phyloP scores from a whole-genome alignment of 176 grass and related monocot genomes.

The Oropetium thomaeum region DNA sequence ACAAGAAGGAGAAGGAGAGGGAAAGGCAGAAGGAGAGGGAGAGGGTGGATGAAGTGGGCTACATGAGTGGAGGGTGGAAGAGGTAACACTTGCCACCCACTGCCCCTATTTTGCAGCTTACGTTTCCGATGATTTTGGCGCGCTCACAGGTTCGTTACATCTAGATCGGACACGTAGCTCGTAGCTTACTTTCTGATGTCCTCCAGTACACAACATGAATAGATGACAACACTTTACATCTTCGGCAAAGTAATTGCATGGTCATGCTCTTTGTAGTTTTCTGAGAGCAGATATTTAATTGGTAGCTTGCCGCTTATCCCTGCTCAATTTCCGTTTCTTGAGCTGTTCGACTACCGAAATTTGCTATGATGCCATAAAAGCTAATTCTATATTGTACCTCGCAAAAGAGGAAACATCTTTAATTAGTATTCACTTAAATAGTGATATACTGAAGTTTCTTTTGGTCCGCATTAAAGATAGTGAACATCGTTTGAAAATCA shows the following conservation, averaged over 20 bases:
- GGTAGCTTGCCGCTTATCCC: background rate
- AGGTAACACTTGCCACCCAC: constrained; percentile 51
- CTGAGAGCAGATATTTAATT: background rate
- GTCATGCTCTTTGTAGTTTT: background rate
- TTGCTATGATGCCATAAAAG: background rate
- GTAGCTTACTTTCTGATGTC: background rate
- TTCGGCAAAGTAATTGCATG: background rate
- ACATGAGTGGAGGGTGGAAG: constrained; percentile 88
- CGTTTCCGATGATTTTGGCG: background rate
- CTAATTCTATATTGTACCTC: background rate
- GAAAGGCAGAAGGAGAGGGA: constrained; percentile 40
- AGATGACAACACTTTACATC: background rate
- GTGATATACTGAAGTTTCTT: background rate
- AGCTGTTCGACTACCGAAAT: background rate
- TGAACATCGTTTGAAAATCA: background rate
- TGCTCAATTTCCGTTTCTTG: background rate
- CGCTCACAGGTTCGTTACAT: background rate
- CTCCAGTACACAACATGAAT: background rate
- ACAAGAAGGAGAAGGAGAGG: constrained; percentile 23
- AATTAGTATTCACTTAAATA: background rate
- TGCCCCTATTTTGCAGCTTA: constrained; percentile 2
- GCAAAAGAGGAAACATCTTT: background rate
- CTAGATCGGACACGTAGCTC: constrained; percentile 5
- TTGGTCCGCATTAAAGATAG: background rate
- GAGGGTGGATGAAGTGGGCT: constrained; percentile 61